phyloP scores from a whole-genome alignment of 352 stramenopile species.

The Globisporangium spiculum region DNA sequence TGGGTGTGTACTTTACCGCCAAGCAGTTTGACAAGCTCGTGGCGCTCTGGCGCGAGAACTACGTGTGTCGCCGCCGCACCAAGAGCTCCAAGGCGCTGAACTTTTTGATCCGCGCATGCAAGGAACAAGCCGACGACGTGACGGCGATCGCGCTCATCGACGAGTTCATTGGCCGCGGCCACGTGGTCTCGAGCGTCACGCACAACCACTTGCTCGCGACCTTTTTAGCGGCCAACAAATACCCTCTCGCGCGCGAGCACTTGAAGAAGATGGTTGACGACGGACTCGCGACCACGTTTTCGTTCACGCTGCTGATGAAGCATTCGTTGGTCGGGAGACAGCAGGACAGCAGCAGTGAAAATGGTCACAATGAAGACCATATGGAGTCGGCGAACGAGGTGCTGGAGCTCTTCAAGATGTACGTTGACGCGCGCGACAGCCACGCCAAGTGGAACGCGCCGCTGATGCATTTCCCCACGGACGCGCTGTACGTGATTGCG shows the following conservation, averaged over 20 bases:
- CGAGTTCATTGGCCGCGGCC: conserved; percentile 58
- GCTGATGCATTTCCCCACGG: conserved; percentile 60
- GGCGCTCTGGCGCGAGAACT: conserved; percentile 54
- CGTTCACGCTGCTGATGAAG: conserved; percentile 76
- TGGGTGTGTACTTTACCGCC: conserved; percentile 62
- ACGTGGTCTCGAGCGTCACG: conserved; percentile 53
- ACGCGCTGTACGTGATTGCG: conserved; percentile 63
- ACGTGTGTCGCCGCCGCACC: conserved; percentile 52
- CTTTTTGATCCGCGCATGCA: conserved; percentile 68
- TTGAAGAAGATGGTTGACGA: conserved; percentile 43
- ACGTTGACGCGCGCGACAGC: conserved; percentile 44
- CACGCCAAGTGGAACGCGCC: conserved; percentile 46
- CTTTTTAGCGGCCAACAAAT: conserved; percentile 60
- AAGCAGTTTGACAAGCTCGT: conserved; percentile 53
- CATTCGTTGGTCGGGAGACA: conserved; percentile 31
- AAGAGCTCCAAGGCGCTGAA: conserved; percentile 82
- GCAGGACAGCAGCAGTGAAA: neutral
- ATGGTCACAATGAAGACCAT: neutral
- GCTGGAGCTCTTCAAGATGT: conserved; percentile 60
- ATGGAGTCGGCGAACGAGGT: conserved; percentile 31
- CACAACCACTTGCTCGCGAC: conserved; percentile 77
- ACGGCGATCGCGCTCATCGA: conserved; percentile 48
- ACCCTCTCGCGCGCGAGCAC: conserved; percentile 38
- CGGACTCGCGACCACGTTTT: conserved; percentile 57
- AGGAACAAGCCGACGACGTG: conserved; percentile 32